A percentile compares a stretch with the other conserved stretches of the same genome.
These are phyloP conservation scores for Cicer arietinum DNA, from an alignment of 306 rosid species.

Conservation along the genomic window DNA sequence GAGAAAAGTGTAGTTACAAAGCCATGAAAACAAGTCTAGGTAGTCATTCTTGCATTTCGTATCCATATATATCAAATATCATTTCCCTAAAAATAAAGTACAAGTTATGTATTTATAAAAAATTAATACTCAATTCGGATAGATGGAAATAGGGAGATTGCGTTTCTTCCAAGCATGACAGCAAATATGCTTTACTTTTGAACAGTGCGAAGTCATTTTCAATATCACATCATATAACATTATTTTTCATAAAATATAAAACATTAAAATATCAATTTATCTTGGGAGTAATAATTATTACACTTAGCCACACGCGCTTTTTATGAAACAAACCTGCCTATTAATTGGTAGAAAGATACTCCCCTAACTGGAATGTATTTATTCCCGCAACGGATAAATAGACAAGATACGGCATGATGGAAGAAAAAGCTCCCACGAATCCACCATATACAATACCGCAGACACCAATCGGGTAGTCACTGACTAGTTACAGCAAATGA, in stretches of 20 bases:
- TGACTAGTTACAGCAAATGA: conserved; percentile 58
- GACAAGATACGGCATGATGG: conserved; percentile 46
- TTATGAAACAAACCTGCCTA: conserved; percentile 37
- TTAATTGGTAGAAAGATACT: conserved; percentile 45
- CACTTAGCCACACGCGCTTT: conserved; percentile 43
- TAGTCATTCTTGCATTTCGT: too few relatives aligned
- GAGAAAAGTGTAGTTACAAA: too few relatives aligned
- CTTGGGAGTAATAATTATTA: conserved; percentile 45
- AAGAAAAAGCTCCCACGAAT: conserved; percentile 47
- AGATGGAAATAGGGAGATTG: conserved; percentile 6
- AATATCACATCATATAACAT: not conserved
- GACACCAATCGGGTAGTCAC: conserved; percentile 42
- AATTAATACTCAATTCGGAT: not conserved
- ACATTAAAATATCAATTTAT: conserved; percentile 31
- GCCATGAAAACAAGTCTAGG: too few relatives aligned
- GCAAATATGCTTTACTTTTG: not conserved
- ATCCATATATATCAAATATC: too few relatives aligned
- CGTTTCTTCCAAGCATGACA: not conserved
- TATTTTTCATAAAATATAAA: not conserved
- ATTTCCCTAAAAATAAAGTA: not conserved
- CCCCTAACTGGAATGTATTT: conserved; percentile 47
- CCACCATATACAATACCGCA: conserved; percentile 47
- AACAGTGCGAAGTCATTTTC: not conserved
- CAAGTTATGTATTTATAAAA: not conserved
- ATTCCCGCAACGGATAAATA: conserved; percentile 50